Evolutionary conservation across 2,329 filamentous ascomycete species (phyloP), one percentile per base, ranked within the genome.

Genomic region (Sporothrix euskadiensis): DNA sequence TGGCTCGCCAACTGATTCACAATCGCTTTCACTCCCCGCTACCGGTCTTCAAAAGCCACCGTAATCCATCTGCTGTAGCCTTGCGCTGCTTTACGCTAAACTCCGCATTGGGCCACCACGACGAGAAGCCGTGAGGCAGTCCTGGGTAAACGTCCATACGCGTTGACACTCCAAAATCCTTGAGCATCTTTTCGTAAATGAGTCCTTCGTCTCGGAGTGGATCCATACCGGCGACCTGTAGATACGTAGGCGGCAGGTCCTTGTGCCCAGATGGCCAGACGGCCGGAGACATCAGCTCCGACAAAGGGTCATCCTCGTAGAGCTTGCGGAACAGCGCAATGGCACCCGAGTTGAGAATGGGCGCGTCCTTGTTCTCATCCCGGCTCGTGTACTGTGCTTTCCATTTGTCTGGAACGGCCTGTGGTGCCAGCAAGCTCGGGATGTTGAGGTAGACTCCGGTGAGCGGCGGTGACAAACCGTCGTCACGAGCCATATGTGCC

Each of bases 221-320:
- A 14, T 68, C 63, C 63, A 68, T 68, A 22, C 63, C 63, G 39
- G 63, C 63, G 19, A 68, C 63, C 16, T 68, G 63, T 22, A 68
- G 39, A 30, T 68, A 68, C 12, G 63, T 68, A 4, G 63, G 63
- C 22, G 63, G 63, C 0, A 68, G 39, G 22, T 22, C 41, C 5
- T n/a, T 22, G 22, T 54, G 49, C 3, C 49, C 49, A n/a, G 49
- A 54, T n/a, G 49, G 49, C 49, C 49, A 54, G 19, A 22, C 22
- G 2, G 49, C 49, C 19, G 49, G 49, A 19, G 49, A 54, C 49
- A 54, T 54, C 19, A 54, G 19, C 3, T 19, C 19, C n/a, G 49
- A 54, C 4, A 54, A 9, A 2, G 49, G 49, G n/a, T 54, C 49
- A n/a, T 54, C 49, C 9, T 54, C 19, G 6, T 54, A 54, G 14